Base-by-base conservation (phyloP, 169 alveolate genomes). In the Cryptosporidium parvum region DNA sequence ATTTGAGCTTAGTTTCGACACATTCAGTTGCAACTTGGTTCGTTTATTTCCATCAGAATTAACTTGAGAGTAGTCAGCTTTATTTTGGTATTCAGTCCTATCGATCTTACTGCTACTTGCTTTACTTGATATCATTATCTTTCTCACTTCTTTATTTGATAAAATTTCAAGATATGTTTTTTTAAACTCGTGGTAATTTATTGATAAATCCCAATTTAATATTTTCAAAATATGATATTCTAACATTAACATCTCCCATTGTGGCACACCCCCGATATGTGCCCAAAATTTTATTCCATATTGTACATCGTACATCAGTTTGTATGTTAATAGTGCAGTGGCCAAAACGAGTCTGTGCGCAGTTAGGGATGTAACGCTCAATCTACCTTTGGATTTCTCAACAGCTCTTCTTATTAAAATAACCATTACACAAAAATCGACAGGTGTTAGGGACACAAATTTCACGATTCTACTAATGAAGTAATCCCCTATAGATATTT, bases 201-300 rank as follows among this genome's bases (percentile, higher is more conserved):
- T 80, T 26, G 35, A 59, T 29, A 80, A 67, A 33, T 80, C 67
- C 89, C 89, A 80, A 9, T 80, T 65, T 23, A 80, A 67, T 61
- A 80, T 58, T 62, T 59, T 80, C 52, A 80, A 33, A 18, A 80
- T 18, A 26, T 80, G 89, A 26, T 80, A 67, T 35, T 80, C 89
- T 37, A 80, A 29, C 75, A 80, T 62, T 9, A 80, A 31, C 89
- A 80, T 80, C 62, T 80, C 89, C 89, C 89, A 80, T 26, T 80
- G 89, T 44, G 89, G 89, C 4, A 80, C 89, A 8, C 89, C 89
- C 4, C 89, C 89, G 62, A 80, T 80, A 59, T 80, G 75, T 61
- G 89, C 89, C 89, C 89, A 80, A 29, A 80, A 80, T 29, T 62
- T 80, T 9, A 80, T 37, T 39, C 89, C 89, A 62, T 80, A 80